These are phyloP conservation scores for Aureobasidium sp. DNA, from an alignment of 2,329 filamentous ascomycete species.

Conservation along the genomic window DNA sequence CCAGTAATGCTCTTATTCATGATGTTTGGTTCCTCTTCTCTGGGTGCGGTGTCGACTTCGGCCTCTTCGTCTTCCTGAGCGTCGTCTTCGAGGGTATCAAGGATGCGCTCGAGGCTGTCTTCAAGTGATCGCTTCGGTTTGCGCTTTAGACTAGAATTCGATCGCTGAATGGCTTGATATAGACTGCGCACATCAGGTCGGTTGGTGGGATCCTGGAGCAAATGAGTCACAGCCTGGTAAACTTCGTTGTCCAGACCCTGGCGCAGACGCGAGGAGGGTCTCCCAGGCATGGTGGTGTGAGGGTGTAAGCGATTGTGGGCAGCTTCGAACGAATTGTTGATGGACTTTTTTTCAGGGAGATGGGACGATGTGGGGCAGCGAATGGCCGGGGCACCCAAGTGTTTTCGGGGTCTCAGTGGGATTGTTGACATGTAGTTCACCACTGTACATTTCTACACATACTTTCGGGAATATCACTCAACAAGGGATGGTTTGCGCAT, in stretches of 20 bases:
- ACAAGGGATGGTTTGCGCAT: not conserved
- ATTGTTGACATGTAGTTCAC: not conserved
- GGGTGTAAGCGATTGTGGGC: not conserved
- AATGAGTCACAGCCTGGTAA: constrained; percentile 69
- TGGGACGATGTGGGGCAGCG: not conserved
- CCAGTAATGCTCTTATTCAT: constrained; percentile 59
- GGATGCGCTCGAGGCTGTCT: constrained; percentile 73
- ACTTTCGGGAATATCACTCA: not conserved
- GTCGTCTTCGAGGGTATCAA: constrained; percentile 62
- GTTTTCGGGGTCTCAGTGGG: not conserved
- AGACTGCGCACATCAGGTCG: constrained; percentile 51
- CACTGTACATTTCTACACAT: not conserved
- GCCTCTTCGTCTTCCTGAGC: constrained; percentile 48
- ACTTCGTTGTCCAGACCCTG: constrained; percentile 42
- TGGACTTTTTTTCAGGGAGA: constrained; percentile 8
- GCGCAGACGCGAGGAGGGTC: not conserved
- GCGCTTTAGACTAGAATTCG: constrained; percentile 78
- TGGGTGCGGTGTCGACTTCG: constrained; percentile 33
- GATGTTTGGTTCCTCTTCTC: constrained; percentile 39
- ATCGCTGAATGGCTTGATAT: constrained; percentile 72
- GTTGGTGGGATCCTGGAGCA: constrained; percentile 55
- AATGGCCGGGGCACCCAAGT: not conserved
- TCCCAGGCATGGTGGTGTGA: not conserved
- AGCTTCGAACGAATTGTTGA: not conserved
- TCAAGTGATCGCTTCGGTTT: constrained; percentile 75